Evolutionary conservation across 148 eudicot genomes (phyloP), one percentile per base, ranked within the genome.

Genomic region (Rhododendron molle): DNA sequence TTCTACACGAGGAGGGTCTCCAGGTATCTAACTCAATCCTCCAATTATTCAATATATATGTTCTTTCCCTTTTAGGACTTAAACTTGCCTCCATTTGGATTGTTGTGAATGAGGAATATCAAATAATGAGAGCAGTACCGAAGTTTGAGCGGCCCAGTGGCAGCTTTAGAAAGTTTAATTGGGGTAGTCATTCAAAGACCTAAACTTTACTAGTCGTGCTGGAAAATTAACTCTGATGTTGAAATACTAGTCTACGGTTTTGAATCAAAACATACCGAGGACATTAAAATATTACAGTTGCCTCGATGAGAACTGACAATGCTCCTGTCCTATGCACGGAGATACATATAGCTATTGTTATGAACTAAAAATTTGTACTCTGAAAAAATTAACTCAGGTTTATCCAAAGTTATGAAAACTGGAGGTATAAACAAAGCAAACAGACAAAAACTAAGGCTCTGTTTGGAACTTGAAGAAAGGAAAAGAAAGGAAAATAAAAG

Each of bases 1-100:
- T 80, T 43, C 95, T 46, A 92, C 85, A 30, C 88, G 87, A 67
- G 91, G 87, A 28, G 91, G 88, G 4, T 90, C 98, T 54, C 96
- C 93, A 81, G 96, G 96, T 95, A 91, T 7, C 52, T 5, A 18
- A 54, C 60, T 28, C 43, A 32, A 71, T 54, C 15, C 2, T 28
- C 14, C 14, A 32, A 34, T 54, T 54, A 9, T 56, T 54, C 82
- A 50, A 46, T 46, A 40, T 40, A 5, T 40, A 46, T 46, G 9
- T 46, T 46, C 12, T 46, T 46, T 9, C 2, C 49, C 49, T 46
- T 60, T 56, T 54, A 11, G 74, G 36, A 28, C 74, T 26, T 28
- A 28, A 28, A 3, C 74, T 69, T 28, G 74, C 36, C 34, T 67
- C 73, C 15, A 32, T 67, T 10, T 67, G 72, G 72, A 69, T 69